A percentile compares a stretch with the other conserved stretches of the same genome.
phyloP scores from a whole-genome alignment of 1,284 basidiomycete genomes.

The Trichosporon sp. region DNA sequence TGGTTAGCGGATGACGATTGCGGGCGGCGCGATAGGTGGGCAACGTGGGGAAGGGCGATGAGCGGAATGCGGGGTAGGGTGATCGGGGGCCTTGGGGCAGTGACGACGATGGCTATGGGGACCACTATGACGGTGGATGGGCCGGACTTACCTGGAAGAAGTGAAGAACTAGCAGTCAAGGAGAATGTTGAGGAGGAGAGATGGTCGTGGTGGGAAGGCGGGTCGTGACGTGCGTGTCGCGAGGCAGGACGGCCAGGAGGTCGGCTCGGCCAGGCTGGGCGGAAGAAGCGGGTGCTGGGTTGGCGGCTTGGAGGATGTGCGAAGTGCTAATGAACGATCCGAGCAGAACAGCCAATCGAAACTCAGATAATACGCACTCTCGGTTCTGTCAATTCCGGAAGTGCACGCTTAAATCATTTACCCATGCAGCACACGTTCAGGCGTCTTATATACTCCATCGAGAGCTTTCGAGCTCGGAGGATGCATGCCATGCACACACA shows the following conservation, averaged over 20 bases:
- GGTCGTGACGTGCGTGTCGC: background rate
- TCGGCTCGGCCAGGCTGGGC: background rate
- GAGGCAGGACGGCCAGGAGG: background rate
- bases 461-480: background rate
- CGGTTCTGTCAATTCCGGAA: slow-evolving; percentile 5
- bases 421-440: slow-evolving; percentile 2
- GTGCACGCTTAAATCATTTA: slow-evolving; percentile 5
- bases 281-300: background rate
- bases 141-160: background rate
- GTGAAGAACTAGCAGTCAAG: background rate
- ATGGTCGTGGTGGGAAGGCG: background rate
- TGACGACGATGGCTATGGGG: background rate
- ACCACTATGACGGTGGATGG: background rate
- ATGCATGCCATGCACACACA: background rate
- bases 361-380: slow-evolving; percentile 1
- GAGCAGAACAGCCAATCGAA: background rate
- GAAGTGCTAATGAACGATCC: background rate
- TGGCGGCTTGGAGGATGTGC: background rate
- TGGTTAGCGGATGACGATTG: background rate
- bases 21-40: background rate
- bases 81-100: background rate
- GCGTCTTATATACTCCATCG: background rate
- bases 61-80: slow-evolving; percentile 5
- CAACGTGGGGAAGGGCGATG: background rate
- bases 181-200: background rate